Evolutionary conservation across 495 filamentous ascomycete species (phyloP).

Genomic region (Clohesyomyces aquaticus): DNA sequence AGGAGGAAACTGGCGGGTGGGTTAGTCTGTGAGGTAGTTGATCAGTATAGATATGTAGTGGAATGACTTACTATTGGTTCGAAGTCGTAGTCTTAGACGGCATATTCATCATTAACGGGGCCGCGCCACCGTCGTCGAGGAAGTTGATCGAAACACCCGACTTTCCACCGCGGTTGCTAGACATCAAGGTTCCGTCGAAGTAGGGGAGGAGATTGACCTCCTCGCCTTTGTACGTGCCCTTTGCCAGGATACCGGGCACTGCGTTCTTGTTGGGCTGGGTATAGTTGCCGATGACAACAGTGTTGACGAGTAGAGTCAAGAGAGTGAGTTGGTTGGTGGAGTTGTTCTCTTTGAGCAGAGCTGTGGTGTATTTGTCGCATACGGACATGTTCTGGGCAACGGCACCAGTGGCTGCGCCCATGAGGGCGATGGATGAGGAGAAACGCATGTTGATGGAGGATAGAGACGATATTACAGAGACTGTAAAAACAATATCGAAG

Average conservation of each 20-base stretch:
- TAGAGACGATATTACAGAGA: neutral
- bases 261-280: conserved; percentile 52
- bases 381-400: conserved; percentile 54
- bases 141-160: conserved; percentile 55
- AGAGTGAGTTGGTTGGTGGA: conserved; percentile 57
- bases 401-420: conserved; percentile 43
- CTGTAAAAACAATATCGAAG: neutral
- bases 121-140: conserved; percentile 59
- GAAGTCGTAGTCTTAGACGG: conserved; percentile 49
- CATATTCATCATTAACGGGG: conserved; percentile 55
- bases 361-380: conserved; percentile 61
- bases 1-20: conserved; percentile 48
- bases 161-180: conserved; percentile 50
- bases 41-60: too few species aligned
- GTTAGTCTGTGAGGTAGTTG: too few species aligned
- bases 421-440: conserved; percentile 26
- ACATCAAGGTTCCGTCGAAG: conserved; percentile 56
- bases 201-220: conserved; percentile 57
- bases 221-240: conserved; percentile 50
- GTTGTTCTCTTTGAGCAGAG: conserved; percentile 57
- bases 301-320: conserved; percentile 59
- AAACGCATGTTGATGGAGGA: conserved; percentile 19
- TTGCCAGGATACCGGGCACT: conserved; percentile 58
- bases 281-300: conserved; percentile 61
- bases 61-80: conserved; percentile 54